Evolutionary conservation across 2,329 filamentous ascomycete genomes (phyloP).

Genomic region (Hymenoscyphus infarciens): DNA sequence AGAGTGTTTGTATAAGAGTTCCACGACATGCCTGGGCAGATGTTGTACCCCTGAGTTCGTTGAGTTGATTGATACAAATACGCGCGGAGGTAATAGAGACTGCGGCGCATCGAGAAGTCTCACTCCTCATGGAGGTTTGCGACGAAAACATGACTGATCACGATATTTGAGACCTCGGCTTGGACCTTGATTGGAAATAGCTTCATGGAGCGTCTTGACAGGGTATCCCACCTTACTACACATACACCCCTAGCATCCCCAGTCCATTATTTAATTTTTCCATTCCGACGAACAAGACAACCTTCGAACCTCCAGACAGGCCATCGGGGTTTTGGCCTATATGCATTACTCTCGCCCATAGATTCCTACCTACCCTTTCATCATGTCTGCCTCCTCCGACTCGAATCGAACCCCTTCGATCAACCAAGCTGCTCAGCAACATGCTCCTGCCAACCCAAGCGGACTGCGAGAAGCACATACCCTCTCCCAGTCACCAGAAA

Average conservation of each 20-base stretch:
- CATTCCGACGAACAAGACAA: neutral
- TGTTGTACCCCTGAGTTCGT: neutral
- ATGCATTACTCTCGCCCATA: neutral
- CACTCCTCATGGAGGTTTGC: neutral
- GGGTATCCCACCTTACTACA: neutral
- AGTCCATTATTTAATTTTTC: neutral
- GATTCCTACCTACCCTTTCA: neutral
- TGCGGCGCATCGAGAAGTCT: neutral
- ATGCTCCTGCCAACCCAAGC: conserved; percentile 26
- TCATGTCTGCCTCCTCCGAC: conserved; percentile 11
- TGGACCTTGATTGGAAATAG: neutral
- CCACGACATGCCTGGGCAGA: too few species aligned
- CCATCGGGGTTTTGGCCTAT: neutral
- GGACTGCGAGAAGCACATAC: conserved; percentile 26
- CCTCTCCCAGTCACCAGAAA: conserved; percentile 21
- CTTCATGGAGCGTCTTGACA: neutral
- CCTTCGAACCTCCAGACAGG: neutral
- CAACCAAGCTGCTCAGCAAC: conserved; percentile 13
- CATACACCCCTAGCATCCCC: neutral
- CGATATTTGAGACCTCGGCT: conserved; percentile 3
- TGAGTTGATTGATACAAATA: neutral
- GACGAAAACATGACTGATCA: neutral
- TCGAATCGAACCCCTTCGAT: conserved; percentile 11
- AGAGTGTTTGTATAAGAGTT: too few species aligned
- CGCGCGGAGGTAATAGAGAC: neutral